phyloP scores from a whole-genome alignment of 306 rosid species.

The Boehmeria nivea region DNA sequence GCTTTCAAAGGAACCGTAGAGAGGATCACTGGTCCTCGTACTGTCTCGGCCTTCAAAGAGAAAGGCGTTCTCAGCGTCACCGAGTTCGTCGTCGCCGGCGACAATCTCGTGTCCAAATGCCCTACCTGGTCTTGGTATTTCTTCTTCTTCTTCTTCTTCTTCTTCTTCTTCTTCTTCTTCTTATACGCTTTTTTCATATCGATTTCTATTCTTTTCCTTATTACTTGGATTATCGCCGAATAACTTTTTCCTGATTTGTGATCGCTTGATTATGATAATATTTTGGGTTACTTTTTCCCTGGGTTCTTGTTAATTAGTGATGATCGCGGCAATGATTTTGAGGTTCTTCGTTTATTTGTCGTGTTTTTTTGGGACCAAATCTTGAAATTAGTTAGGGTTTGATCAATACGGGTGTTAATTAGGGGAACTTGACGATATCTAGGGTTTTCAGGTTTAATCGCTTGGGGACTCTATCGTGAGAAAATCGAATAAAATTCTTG shows the following conservation, averaged over 20 bases:
- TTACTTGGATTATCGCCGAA: too few species aligned
- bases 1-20: slow-evolving; percentile 97
- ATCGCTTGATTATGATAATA: too few species aligned
- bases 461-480: not conserved
- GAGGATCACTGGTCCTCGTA: slow-evolving; percentile 88
- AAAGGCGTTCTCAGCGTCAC: slow-evolving; percentile 95
- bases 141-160: not conserved
- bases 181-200: not conserved
- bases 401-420: not conserved
- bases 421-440: not conserved
- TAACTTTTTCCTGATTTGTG: too few species aligned
- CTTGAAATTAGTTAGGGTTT: too few species aligned
- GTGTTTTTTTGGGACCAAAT: too few species aligned
- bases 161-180: not conserved
- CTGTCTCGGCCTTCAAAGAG: slow-evolving; percentile 94
- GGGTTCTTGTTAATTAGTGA: too few species aligned
- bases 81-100: slow-evolving; percentile 86
- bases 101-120: slow-evolving; percentile 95
- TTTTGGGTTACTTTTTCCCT: too few species aligned
- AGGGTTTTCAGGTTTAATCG: not conserved
- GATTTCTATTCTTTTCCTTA: not conserved
- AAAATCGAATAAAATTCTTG: too few species aligned
- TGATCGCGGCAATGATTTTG: too few species aligned
- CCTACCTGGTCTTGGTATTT: slow-evolving; percentile 98
- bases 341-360: too few species aligned